Conservation (phyloP, 2,329 filamentous ascomycete species). For the Clonostachys rhizophaga region DNA sequence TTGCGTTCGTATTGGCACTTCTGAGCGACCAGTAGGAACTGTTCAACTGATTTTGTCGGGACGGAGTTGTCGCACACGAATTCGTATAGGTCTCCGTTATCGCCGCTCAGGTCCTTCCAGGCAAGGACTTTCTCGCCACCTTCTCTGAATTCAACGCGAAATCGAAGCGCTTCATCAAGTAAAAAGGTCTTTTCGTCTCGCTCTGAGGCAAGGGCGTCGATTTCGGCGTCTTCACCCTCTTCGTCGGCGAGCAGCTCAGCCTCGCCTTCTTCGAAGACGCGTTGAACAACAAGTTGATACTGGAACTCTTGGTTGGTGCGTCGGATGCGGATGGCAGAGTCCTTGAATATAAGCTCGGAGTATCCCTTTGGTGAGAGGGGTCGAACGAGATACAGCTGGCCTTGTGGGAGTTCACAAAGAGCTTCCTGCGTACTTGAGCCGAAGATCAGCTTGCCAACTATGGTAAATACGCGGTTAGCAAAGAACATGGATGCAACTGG, state of each 20-base stretch:
- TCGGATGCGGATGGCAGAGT: slow-evolving; percentile 87
- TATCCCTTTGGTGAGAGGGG: slow-evolving; percentile 95
- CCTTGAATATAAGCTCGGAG: slow-evolving; percentile 98
- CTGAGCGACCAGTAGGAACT: slow-evolving; percentile 77
- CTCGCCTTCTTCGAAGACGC: slow-evolving; percentile 96
- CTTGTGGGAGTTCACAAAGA: slow-evolving; percentile 89
- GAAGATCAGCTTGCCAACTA: slow-evolving; percentile 91
- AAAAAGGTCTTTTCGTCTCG: slow-evolving; percentile 97
- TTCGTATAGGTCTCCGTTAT: slow-evolving; percentile 93
- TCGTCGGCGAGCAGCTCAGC: slow-evolving; percentile 88
- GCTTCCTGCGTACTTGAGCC: slow-evolving; percentile 83
- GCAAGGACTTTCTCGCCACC: slow-evolving; percentile 82
- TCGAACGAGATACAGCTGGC: slow-evolving; percentile 94
- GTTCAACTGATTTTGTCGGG: slow-evolving; percentile 64
- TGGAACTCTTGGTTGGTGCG: slow-evolving; percentile 93
- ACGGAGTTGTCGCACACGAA: slow-evolving; percentile 86
- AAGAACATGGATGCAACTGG: not conserved
- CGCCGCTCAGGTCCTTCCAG: slow-evolving; percentile 92
- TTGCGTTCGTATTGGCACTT: slow-evolving; percentile 99
- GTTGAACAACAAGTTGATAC: slow-evolving; percentile 93
- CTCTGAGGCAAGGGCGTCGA: slow-evolving; percentile 69
- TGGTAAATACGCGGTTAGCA: slow-evolving; percentile 3
- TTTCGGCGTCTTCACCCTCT: slow-evolving; percentile 74
- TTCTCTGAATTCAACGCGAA: slow-evolving; percentile 78
- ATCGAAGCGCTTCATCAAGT: slow-evolving; percentile 86